Evolutionary conservation across 225 moss, liverwort and hornwort genomes (phyloP), one percentile per base, ranked within the genome.

Genomic region (Physcomitrium patens): DNA sequence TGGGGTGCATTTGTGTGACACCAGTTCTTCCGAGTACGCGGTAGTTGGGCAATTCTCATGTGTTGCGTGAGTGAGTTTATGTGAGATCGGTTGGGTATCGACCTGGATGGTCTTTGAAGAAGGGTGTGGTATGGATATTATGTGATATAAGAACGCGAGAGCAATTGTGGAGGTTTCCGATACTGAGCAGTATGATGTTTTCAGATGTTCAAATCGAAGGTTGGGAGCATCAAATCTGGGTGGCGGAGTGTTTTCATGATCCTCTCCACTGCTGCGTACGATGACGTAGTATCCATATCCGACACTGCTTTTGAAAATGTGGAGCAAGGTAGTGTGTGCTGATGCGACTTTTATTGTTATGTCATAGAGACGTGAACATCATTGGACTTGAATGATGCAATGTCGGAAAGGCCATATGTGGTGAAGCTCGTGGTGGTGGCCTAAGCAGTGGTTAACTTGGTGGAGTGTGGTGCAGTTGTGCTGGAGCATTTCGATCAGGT

Each of bases 401-500:
- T 12, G 11, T 12, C 58, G 59, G 9, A 45, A 17, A 37, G 16
- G 7, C 41, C 27, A 1, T 41, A 17, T 12, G 0, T 51, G 31
- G 59, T 50, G 19, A 48, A 68, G 8, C 48, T 19, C 19, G 24
- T 45, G 9, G 7, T 8, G 22, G 12, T 10, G 6, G 10, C 44
- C 26, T 13, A 19, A 44, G 12, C 13, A 44, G 12, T 76, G 65
- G 9, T 72, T 61, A 42, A 77, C 63, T 61, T 48, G 10, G 31
- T 47, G 18, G 65, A 55, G 62, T 49, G 51, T 62, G 60, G n/a
- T 82, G 82, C 89, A 92, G 94, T 94, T 76, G 77, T 94, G 64
- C 67, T 94, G 27, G 94, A 94, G 75, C 94, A 94, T 87, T 94
- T 94, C 85, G 93, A 94, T 78, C 94, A 94, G 71, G 94, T 94